Base-by-base conservation (phyloP, 345 rosid genomes). In the Rubroshorea leprosula region DNA sequence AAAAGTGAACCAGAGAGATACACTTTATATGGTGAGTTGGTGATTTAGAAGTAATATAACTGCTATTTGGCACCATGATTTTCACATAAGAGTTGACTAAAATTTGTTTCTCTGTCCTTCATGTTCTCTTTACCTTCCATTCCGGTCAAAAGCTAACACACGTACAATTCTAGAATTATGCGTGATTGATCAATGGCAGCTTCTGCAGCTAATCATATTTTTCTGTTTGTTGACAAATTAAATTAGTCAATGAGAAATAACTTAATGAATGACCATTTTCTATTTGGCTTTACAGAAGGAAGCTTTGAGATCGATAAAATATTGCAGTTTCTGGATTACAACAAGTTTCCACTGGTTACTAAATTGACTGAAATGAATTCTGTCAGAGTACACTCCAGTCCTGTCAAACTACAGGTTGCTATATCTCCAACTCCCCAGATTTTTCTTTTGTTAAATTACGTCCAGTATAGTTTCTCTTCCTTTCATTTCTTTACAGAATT, bases 301-400 rank as follows among this genome's bases (percentile, higher is more conserved):
- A 45, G 61, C 51, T 82, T 72, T 70, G 69, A 73, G 67, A 62
- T 31, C 81, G 78, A 78, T 18, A 79, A 73, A 46, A 69, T 85
- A 61, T 68, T 83, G 65, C 75, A 83, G 69, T 87, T 87, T 80
- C 25, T 91, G 72, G 76, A 77, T 61, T 53, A 66, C 52, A 82
- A 80, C 81, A 91, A 85, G 80, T 91, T 85, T 65, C 95, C 98
- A 1, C 63, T 91, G 68, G 78, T 88, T 49, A 88, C 88, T 64
- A 80, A 62, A 74, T 61, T 91, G 72, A 85, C 81, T 52, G 95
- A 88, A 58, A 72, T 80, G 31, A 91, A 82, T 64, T 80, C 89
- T 35, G 72, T 53, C 68, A 79, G 75, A 76, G 96, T 85, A 54
- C 79, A 83, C 80, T 80, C 95, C 5, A 83, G 86, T 71, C 83